A percentile compares a stretch with the other conserved stretches of the same genome.
phyloP scores from a whole-genome alignment of 768 basidiomycete species.

The Glaciozyma martinii region DNA sequence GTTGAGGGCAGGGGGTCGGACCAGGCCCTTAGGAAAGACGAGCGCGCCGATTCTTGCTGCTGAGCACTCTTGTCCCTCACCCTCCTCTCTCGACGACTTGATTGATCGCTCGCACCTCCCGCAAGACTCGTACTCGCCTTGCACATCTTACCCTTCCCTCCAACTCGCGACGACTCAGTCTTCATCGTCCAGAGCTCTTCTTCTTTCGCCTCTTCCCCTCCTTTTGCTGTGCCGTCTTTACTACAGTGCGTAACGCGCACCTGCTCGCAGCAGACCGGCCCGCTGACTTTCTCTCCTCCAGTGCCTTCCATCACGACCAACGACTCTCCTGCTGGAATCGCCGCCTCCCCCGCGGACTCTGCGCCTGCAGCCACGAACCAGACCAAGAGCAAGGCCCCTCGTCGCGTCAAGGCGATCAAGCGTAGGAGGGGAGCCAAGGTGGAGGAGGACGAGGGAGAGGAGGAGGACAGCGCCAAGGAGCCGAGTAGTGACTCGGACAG shows the following conservation, averaged over 20 bases:
- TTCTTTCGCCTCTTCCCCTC: no score
- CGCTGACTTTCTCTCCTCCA: no score
- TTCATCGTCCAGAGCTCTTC: no score
- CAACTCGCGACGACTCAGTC: no score
- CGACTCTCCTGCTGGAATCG: background rate
- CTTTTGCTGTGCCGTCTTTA: no score
- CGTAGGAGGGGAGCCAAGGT: slow-evolving; percentile 4
- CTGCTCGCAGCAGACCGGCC: no score
- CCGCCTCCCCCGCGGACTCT: background rate
- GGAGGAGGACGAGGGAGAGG: slow-evolving; percentile 4
- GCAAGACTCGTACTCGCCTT: no score
- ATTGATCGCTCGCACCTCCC: background rate
- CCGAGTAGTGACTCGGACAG: background rate
- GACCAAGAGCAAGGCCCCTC: background rate
- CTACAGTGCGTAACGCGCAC: no score
- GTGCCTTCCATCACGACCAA: no score
- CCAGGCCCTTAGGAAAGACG: no score
- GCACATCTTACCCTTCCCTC: no score
- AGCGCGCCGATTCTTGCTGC: background rate
- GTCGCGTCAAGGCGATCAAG: background rate
- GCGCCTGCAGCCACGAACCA: background rate
- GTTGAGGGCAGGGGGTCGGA: no score
- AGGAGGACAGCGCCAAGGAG: background rate
- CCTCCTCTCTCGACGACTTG: background rate
- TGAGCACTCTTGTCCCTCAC: background rate